Evolutionary conservation across 2,329 filamentous ascomycete genomes (phyloP).

Genomic region (Boeremia lycopersici): DNA sequence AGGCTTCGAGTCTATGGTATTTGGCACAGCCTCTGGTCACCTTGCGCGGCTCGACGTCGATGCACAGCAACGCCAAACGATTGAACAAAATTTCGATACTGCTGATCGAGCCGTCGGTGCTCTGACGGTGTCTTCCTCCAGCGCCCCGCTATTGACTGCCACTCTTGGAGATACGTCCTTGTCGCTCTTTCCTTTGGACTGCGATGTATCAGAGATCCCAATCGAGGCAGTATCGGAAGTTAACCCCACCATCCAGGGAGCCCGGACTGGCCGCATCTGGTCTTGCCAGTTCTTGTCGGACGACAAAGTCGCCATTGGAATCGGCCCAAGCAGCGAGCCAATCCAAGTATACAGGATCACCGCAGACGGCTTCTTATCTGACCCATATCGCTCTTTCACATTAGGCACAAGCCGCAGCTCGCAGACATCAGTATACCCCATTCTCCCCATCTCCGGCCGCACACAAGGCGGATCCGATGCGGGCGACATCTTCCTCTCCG

Average conservation of each 20-base stretch:
- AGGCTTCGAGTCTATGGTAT: constrained; percentile 56
- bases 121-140: constrained; percentile 53
- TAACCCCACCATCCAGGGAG: constrained; percentile 17
- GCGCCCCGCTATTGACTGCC: constrained; percentile 56
- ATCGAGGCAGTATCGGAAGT: constrained; percentile 27
- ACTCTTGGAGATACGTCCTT: constrained; percentile 55
- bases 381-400: constrained; percentile 49
- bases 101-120: constrained; percentile 53
- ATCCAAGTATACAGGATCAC: constrained; percentile 59
- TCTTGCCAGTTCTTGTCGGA: constrained; percentile 61
- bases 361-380: constrained; percentile 49
- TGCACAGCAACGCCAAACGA: constrained; percentile 16
- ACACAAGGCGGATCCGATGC: constrained; percentile 40
- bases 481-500: constrained; percentile 63
- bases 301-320: constrained; percentile 58
- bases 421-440: constrained; percentile 52
- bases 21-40: constrained; percentile 63
- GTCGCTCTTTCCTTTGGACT: constrained; percentile 51
- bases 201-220: constrained; percentile 34
- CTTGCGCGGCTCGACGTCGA: constrained; percentile 46
- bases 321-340: constrained; percentile 52
- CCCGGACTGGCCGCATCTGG: constrained; percentile 47
- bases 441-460: constrained; percentile 48
- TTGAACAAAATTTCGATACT: constrained; percentile 48
- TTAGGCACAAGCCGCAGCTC: constrained; percentile 33